phyloP scores from a whole-genome alignment of 768 basidiomycete genomes.

The Termitomyces sp. region DNA sequence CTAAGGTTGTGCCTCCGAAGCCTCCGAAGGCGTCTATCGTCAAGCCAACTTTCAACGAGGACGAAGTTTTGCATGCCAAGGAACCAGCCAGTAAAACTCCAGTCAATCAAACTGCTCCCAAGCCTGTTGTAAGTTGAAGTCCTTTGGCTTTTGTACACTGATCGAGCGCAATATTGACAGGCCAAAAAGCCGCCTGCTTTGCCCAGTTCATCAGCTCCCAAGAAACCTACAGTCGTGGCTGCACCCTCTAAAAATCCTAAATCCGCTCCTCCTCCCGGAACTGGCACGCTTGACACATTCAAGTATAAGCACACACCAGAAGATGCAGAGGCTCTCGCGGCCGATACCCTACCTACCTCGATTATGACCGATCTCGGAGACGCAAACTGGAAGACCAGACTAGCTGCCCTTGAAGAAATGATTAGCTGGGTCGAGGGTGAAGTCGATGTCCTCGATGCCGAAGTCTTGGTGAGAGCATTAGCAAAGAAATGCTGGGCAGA shows the following conservation, averaged over 20 bases:
- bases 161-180: slow-evolving; percentile 19
- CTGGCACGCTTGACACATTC: slow-evolving; percentile 69
- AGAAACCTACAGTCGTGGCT: slow-evolving; percentile 37
- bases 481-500: slow-evolving; percentile 96
- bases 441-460: slow-evolving; percentile 68
- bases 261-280: slow-evolving; percentile 38
- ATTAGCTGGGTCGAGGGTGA: slow-evolving; percentile 71
- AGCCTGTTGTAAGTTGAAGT: slow-evolving; percentile 31
- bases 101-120: slow-evolving; percentile 44
- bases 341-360: slow-evolving; percentile 63
- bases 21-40: slow-evolving; percentile 13
- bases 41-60: slow-evolving; percentile 7
- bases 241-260: slow-evolving; percentile 38
- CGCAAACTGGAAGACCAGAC: slow-evolving; percentile 87
- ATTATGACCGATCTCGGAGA: slow-evolving; percentile 75
- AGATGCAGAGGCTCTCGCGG: slow-evolving; percentile 80
- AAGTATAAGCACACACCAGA: slow-evolving; percentile 91
- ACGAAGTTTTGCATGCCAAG: slow-evolving; percentile 19
- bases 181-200: slow-evolving; percentile 46
- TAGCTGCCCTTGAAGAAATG: slow-evolving; percentile 87
- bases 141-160: not conserved
- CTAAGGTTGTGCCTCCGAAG: slow-evolving; percentile 17
- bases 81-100: slow-evolving; percentile 48
- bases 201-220: slow-evolving; percentile 26
- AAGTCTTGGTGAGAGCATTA: slow-evolving; percentile 82